Evolutionary conservation across 1,139 yeast species (phyloP).

Genomic region (Dujonia santamariae): DNA sequence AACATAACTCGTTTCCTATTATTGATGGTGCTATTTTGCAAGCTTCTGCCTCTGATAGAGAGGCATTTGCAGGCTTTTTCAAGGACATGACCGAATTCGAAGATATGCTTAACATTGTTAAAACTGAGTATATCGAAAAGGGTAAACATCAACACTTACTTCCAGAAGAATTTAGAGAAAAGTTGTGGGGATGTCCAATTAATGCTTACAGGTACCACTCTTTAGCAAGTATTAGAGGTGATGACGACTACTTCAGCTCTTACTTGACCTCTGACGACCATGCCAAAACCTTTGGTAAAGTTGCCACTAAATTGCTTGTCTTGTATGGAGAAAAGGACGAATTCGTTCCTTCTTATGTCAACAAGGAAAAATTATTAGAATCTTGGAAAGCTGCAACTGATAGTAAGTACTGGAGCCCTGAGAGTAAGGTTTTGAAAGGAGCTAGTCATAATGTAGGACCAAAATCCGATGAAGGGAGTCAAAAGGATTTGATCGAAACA

Average conservation of each 20-base stretch:
- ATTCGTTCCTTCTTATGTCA: slow-evolving; percentile 53
- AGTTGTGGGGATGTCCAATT: slow-evolving; percentile 51
- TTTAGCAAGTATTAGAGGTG: slow-evolving; percentile 55
- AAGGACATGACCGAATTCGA: slow-evolving; percentile 15
- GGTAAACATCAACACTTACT: slow-evolving; percentile 50
- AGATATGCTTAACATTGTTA: slow-evolving; percentile 14
- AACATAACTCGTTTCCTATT: slow-evolving; percentile 12
- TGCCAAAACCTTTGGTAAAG: slow-evolving; percentile 51
- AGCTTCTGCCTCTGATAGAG: slow-evolving; percentile 74
- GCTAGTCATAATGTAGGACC: slow-evolving; percentile 59
- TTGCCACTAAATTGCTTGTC: slow-evolving; percentile 48
- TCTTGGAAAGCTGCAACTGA: slow-evolving; percentile 46
- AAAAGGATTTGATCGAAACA: slow-evolving; percentile 26
- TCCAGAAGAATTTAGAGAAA: slow-evolving; percentile 45
- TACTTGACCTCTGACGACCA: slow-evolving; percentile 49
- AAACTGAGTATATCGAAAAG: slow-evolving; percentile 33
- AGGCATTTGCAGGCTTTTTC: slow-evolving; percentile 31
- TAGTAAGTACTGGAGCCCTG: slow-evolving; percentile 47
- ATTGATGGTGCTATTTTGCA: slow-evolving; percentile 64
- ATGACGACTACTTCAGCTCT: slow-evolving; percentile 76
- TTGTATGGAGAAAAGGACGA: slow-evolving; percentile 64
- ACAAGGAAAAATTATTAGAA: slow-evolving; percentile 45
- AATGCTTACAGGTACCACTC: slow-evolving; percentile 72
- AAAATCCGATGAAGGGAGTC: slow-evolving; percentile 31
- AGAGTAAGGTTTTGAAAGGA: slow-evolving; percentile 54